phyloP scores from a whole-genome alignment of 1,139 yeast genomes.

The Scheffersomyces quercinus region DNA sequence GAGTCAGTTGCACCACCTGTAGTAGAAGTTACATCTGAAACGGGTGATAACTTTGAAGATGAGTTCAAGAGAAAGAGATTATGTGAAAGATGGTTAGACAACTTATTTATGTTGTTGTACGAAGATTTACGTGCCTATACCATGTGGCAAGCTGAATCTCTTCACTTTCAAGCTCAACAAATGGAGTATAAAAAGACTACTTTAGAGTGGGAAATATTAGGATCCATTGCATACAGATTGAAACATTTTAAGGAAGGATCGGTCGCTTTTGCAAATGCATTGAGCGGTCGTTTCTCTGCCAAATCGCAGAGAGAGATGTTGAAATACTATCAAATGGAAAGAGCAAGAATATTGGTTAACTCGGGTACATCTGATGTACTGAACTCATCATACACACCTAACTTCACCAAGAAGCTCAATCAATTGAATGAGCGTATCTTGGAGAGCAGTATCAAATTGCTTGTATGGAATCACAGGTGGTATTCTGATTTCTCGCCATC shows the following conservation, averaged over 20 bases:
- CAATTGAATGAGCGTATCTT: slow-evolving; percentile 62
- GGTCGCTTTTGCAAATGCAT: slow-evolving; percentile 77
- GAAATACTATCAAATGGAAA: slow-evolving; percentile 57
- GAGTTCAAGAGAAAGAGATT: slow-evolving; percentile 73
- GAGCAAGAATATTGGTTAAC: slow-evolving; percentile 34
- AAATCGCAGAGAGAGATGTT: slow-evolving; percentile 76
- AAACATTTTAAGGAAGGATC: slow-evolving; percentile 80
- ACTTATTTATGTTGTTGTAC: slow-evolving; percentile 79
- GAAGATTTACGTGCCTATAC: slow-evolving; percentile 86
- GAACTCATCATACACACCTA: slow-evolving; percentile 22
- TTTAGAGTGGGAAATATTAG: slow-evolving; percentile 92
- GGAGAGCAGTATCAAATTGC: slow-evolving; percentile 69
- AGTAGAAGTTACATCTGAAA: slow-evolving; percentile 14
- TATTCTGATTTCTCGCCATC: slow-evolving; percentile 84
- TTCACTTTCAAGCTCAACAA: slow-evolving; percentile 67
- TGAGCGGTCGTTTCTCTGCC: slow-evolving; percentile 78
- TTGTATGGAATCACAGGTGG: slow-evolving; percentile 98
- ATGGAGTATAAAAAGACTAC: slow-evolving; percentile 76
- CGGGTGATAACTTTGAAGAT: slow-evolving; percentile 21
- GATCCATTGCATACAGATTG: slow-evolving; percentile 75
- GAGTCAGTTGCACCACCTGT: not conserved
- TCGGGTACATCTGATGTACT: slow-evolving; percentile 17
- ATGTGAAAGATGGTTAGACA: slow-evolving; percentile 95
- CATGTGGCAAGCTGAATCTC: slow-evolving; percentile 86
- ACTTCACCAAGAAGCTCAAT: slow-evolving; percentile 43